phyloP scores from a whole-genome alignment of 257 asterid genomes.

The Dorcoceras hygrometricum region DNA sequence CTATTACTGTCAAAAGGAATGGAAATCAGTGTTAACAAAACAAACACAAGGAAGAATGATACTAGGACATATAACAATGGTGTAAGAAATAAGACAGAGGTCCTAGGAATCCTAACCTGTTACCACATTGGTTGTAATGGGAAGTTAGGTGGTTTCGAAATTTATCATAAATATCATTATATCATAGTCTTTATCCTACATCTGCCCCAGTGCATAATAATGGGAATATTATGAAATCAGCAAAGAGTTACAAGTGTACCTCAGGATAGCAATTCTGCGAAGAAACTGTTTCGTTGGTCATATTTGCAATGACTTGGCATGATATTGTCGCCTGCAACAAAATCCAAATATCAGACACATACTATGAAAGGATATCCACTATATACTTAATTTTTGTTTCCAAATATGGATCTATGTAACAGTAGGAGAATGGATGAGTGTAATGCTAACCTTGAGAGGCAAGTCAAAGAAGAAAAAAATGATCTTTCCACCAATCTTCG shows the following conservation, averaged over 20 bases:
- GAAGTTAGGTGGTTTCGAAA: background rate
- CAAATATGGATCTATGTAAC: too few relatives aligned
- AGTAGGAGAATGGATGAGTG: background rate
- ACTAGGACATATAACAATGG: background rate
- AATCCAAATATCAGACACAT: slow-evolving; percentile 19
- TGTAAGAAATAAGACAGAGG: background rate
- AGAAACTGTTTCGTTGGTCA: slow-evolving; percentile 32
- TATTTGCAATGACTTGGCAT: slow-evolving; percentile 42
- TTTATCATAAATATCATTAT: background rate
- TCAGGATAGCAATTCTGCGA: slow-evolving; percentile 56
- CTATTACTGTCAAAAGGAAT: background rate
- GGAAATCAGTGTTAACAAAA: background rate
- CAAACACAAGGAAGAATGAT: background rate
- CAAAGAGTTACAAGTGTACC: slow-evolving; percentile 30
- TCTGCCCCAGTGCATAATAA: background rate
- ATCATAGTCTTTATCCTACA: background rate
- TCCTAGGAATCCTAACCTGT: background rate
- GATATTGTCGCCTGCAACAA: slow-evolving; percentile 41
- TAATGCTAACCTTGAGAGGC: slow-evolving; percentile 59
- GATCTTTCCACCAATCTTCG: slow-evolving; percentile 61
- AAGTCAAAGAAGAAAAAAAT: slow-evolving; percentile 47
- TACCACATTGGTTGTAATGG: background rate
- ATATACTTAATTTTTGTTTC: too few relatives aligned
- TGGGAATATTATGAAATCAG: background rate
- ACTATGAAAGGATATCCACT: background rate